Percentiles rank a stretch among this genome's conserved stretches.
These are phyloP conservation scores for Panicum miliaceum DNA, from an alignment of 176 grass and related monocot species.

Conservation along the genomic window DNA sequence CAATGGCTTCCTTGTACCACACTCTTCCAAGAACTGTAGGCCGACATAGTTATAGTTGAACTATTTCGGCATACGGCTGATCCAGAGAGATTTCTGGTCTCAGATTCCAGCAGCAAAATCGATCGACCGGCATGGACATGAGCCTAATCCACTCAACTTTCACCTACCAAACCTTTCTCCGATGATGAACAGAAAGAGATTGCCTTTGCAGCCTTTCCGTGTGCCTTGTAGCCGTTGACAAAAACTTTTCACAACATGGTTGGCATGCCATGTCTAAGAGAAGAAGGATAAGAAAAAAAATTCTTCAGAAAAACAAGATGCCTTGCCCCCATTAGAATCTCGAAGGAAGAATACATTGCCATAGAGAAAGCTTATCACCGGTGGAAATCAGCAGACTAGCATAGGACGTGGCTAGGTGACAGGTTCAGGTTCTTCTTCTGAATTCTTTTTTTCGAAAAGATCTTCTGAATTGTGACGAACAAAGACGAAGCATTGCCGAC, in stretches of 20 bases:
- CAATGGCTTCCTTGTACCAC: slow-evolving; percentile 1
- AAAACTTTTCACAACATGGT: not conserved
- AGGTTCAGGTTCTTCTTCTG: not conserved
- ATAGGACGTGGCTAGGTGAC: not conserved
- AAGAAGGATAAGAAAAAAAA: not conserved
- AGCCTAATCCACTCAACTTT: not conserved
- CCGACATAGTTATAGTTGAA: not conserved
- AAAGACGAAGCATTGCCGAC: not conserved
- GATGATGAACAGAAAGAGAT: not conserved
- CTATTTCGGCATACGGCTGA: too few relatives aligned
- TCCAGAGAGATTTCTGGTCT: not conserved
- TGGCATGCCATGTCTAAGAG: not conserved
- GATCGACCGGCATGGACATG: not conserved
- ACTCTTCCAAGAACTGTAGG: not conserved
- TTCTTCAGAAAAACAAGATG: not conserved
- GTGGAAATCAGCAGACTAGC: not conserved
- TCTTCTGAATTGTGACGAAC: not conserved
- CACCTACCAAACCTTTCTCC: not conserved
- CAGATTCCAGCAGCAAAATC: slow-evolving; percentile 13
- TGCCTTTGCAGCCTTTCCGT: not conserved
- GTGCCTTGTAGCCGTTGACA: not conserved
- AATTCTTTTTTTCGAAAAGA: too few relatives aligned
- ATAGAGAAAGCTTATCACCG: not conserved
- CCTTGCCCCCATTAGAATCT: not conserved
- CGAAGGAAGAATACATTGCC: not conserved